These are phyloP conservation scores for Claviceps spartinae DNA, from an alignment of 2,329 filamentous ascomycete species.

Conservation along the genomic window DNA sequence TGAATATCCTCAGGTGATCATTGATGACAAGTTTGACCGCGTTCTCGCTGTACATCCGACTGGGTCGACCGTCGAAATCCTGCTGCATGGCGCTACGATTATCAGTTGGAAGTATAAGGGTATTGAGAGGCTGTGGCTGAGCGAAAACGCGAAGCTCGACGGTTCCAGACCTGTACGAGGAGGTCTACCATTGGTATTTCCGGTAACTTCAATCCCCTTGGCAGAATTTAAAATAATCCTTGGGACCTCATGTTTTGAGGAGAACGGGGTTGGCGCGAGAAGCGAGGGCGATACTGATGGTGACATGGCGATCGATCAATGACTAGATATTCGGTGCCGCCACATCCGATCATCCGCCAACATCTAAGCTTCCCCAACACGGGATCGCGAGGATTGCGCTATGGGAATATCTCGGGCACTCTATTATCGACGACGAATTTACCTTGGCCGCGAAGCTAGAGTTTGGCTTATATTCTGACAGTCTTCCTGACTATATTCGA, in stretches of 20 bases:
- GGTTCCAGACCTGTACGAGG: conserved; percentile 83
- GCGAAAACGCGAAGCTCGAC: conserved; percentile 66
- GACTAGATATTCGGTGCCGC: conserved; percentile 75
- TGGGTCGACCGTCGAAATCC: conserved; percentile 72
- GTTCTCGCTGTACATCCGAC: conserved; percentile 73
- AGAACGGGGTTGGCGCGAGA: neutral
- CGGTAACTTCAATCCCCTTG: conserved; percentile 41
- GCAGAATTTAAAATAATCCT: neutral
- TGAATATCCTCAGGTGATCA: conserved; percentile 62
- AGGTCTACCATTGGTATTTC: conserved; percentile 86
- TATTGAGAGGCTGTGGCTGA: conserved; percentile 76
- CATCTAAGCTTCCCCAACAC: conserved; percentile 73
- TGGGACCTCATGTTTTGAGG: neutral
- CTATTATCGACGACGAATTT: conserved; percentile 36
- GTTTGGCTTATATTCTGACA: conserved; percentile 71
- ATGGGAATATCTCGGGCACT: conserved; percentile 93
- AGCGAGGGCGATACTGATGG: neutral
- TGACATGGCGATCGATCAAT: neutral
- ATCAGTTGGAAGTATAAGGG: conserved; percentile 82
- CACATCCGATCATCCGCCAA: conserved; percentile 62
- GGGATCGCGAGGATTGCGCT: conserved; percentile 81
- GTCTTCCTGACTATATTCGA: conserved; percentile 53
- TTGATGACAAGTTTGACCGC: conserved; percentile 51
- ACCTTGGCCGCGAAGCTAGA: conserved; percentile 77
- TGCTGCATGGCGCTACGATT: conserved; percentile 87